phyloP scores from a whole-genome alignment of 164 flowering plant species.

The Malania oleifera region DNA sequence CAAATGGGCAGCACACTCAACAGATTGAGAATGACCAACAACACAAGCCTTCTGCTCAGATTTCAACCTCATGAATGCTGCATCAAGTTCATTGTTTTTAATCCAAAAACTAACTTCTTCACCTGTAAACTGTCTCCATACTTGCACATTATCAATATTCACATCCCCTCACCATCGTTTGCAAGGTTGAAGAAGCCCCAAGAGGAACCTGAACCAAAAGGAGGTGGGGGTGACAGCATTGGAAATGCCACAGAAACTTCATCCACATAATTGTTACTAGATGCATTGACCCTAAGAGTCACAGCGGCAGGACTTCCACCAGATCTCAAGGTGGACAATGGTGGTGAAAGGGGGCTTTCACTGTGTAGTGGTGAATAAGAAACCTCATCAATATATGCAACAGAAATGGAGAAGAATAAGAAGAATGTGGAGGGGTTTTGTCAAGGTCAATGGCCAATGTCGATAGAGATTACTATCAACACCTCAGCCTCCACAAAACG shows the following conservation, averaged over 20 bases:
- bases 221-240: conserved; percentile 64
- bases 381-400: conserved; percentile 46
- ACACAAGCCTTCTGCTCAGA: conserved; percentile 14
- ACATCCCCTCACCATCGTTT: conserved; percentile 32
- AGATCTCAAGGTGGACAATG: conserved; percentile 51
- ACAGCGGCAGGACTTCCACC: conserved; percentile 45
- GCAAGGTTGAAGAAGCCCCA: conserved; percentile 83
- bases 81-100: conserved; percentile 18
- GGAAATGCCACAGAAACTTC: conserved; percentile 44
- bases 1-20: conserved; percentile 12
- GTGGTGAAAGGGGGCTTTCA: conserved; percentile 48
- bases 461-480: conserved; percentile 47
- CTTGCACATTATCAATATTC: conserved; percentile 27
- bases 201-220: conserved; percentile 45
- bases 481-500: conserved; percentile 78
- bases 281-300: conserved; percentile 46
- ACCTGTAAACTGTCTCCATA: conserved; percentile 27
- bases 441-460: conserved; percentile 54
- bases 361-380: conserved; percentile 43
- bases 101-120: conserved; percentile 21
- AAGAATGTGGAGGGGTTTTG: conserved; percentile 75
- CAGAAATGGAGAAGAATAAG: conserved; percentile 76
- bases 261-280: conserved; percentile 32
- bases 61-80: conserved; percentile 20
- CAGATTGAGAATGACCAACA: no score